Evolutionary conservation across 129 eudicot species (phyloP).

Genomic region (Flaveria trinervia): DNA sequence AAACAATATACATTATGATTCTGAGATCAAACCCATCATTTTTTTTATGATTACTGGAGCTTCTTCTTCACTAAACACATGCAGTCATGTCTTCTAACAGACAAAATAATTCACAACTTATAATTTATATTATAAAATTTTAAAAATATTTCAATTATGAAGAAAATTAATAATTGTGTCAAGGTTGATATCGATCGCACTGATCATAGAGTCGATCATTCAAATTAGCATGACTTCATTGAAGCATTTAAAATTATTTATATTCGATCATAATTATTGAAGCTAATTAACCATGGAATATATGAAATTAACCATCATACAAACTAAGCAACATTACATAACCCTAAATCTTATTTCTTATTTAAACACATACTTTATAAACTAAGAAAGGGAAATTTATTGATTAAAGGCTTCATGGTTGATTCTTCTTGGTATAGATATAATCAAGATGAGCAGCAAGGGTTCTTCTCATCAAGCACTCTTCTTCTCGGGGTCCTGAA

Average conservation of each 20-base stretch:
- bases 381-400: conserved; percentile 5
- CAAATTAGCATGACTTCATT: not conserved
- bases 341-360: conserved; percentile 21
- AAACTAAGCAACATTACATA: conserved; percentile 3
- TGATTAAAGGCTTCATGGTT: conserved; percentile 34
- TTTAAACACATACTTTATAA: conserved; percentile 15
- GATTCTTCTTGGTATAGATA: conserved; percentile 60
- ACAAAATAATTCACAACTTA: not conserved
- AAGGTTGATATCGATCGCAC: not conserved
- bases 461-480: conserved; percentile 74
- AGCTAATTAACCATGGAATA: not conserved
- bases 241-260: not conserved
- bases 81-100: not conserved
- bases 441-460: conserved; percentile 67
- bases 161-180: too few species aligned
- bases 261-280: not conserved
- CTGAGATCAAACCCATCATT: too few species aligned
- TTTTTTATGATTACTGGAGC: not conserved
- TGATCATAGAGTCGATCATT: not conserved
- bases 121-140: too few species aligned
- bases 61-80: not conserved
- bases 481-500: conserved; percentile 59
- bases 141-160: too few species aligned
- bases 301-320: conserved; percentile 8
- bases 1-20: too few species aligned